Percentiles rank a stretch among this genome's conserved stretches.
phyloP scores from a whole-genome alignment of 139 green algal genomes.

The Volvox africanus region DNA sequence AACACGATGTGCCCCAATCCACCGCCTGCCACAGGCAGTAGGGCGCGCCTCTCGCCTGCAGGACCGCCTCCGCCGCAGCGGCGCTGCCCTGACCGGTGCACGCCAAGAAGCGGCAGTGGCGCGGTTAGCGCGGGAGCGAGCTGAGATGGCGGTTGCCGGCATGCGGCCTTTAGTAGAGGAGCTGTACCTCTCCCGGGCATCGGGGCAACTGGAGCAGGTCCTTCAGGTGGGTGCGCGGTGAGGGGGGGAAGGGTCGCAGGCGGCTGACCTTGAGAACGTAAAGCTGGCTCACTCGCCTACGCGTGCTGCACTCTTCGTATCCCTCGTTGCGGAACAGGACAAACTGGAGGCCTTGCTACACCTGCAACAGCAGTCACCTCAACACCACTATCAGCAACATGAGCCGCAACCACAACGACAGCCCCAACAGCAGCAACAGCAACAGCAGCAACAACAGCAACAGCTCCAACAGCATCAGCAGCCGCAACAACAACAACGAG shows the following conservation, averaged over 20 bases:
- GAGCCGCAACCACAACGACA: neutral
- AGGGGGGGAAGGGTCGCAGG: neutral
- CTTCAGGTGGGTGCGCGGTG: conserved; percentile 28
- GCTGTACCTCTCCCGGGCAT: neutral
- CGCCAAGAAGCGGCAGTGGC: neutral
- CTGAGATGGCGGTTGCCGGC: conserved; percentile 1
- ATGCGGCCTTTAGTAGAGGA: conserved; percentile 23
- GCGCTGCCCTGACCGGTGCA: conserved; percentile 7
- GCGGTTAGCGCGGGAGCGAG: neutral
- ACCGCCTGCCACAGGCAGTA: neutral
- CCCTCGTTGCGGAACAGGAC: too few species aligned
- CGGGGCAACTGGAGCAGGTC: conserved; percentile 26
- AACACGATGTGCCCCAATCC: neutral
- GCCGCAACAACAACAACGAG: neutral
- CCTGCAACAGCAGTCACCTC: too few species aligned
- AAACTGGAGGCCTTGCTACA: too few species aligned
- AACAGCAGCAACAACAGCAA: neutral
- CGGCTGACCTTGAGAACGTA: too few species aligned
- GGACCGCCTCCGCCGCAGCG: conserved; percentile 35
- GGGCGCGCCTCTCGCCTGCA: conserved; percentile 23
- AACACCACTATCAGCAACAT: conserved; percentile 10
- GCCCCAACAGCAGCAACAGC: too few species aligned
- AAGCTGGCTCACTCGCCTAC: too few species aligned
- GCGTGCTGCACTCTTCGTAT: too few species aligned
- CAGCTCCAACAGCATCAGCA: neutral